These are phyloP conservation scores for Collybia mongolica DNA, from an alignment of 768 basidiomycete species.

Conservation along the genomic window DNA sequence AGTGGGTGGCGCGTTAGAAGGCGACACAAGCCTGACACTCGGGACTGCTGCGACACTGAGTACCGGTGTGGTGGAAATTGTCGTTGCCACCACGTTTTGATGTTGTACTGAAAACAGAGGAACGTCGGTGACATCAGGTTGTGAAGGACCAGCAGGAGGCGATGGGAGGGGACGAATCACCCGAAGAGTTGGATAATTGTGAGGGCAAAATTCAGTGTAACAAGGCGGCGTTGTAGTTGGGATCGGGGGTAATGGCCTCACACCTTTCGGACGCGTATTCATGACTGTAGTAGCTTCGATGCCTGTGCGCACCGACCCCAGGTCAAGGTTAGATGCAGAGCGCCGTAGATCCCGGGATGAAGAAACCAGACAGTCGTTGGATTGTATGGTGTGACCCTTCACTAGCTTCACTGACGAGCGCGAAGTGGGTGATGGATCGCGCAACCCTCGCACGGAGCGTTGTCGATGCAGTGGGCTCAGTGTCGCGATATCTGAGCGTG, in stretches of 20 bases:
- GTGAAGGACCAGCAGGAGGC: slow-evolving; percentile 6
- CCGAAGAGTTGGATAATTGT: too few relatives aligned
- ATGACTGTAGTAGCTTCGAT: background rate
- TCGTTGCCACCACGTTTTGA: background rate
- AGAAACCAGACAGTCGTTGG: background rate
- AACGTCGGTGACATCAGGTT: background rate
- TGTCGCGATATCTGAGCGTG: too few relatives aligned
- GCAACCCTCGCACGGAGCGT: too few relatives aligned
- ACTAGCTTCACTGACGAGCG: too few relatives aligned
- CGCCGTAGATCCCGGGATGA: background rate
- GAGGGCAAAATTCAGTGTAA: background rate
- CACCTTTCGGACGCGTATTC: background rate
- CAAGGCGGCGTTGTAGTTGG: slow-evolving; percentile 4
- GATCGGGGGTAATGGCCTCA: slow-evolving; percentile 17
- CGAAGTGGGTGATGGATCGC: too few relatives aligned
- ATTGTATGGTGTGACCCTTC: background rate
- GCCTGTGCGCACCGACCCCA: background rate
- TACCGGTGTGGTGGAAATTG: background rate
- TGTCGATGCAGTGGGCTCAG: too few relatives aligned
- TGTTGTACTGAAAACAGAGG: background rate
- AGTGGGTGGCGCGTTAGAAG: background rate
- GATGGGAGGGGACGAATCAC: slow-evolving; percentile 14
- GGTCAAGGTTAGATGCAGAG: background rate
- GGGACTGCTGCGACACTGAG: background rate
- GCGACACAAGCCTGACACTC: too few relatives aligned